phyloP scores from a whole-genome alignment of 495 filamentous ascomycete species.

The Eremomyces bilateralis region DNA sequence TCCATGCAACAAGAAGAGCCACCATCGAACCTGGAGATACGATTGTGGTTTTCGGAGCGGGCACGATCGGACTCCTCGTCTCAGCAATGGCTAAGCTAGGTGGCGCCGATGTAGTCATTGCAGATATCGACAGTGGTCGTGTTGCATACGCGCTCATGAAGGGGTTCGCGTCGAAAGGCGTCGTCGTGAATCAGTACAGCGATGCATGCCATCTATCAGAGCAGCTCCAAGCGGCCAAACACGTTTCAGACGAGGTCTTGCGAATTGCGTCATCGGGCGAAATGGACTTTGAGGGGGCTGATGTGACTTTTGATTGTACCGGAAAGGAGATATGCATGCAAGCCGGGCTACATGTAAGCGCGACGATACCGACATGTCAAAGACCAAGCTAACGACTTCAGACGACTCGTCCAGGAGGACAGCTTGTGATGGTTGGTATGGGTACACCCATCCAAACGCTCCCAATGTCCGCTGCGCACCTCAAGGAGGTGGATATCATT shows the following conservation, averaged over 20 bases:
- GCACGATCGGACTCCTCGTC: conserved; percentile 14
- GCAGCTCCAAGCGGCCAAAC: conserved; percentile 11
- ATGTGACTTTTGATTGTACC: conserved; percentile 17
- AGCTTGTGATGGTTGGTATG: conserved; percentile 16
- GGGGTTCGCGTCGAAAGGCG: conserved; percentile 13
- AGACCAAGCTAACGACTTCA: neutral
- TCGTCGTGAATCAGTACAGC: conserved; percentile 9
- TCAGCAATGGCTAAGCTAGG: conserved; percentile 15
- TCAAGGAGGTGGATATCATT: conserved; percentile 15
- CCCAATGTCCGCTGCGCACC: conserved; percentile 14
- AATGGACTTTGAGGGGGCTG: conserved; percentile 11
- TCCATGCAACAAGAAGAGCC: conserved; percentile 13
- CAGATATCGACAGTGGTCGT: conserved; percentile 14
- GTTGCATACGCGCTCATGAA: conserved; percentile 13
- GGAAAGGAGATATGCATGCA: conserved; percentile 18
- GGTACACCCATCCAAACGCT: conserved; percentile 16
- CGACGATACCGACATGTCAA: neutral
- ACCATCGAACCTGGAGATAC: conserved; percentile 14
- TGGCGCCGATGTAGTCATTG: conserved; percentile 14
- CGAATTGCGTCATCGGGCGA: conserved; percentile 11
- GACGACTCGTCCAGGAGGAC: conserved; percentile 15
- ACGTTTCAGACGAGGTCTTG: conserved; percentile 10
- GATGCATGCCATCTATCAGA: conserved; percentile 6
- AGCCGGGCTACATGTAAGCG: conserved; percentile 14
- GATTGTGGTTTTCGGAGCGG: conserved; percentile 16